A percentile compares a stretch with the other conserved stretches of the same genome.
Conservation (phyloP, 2,329 filamentous ascomycete species). For the Aspergillus pseudoviridinutans region DNA sequence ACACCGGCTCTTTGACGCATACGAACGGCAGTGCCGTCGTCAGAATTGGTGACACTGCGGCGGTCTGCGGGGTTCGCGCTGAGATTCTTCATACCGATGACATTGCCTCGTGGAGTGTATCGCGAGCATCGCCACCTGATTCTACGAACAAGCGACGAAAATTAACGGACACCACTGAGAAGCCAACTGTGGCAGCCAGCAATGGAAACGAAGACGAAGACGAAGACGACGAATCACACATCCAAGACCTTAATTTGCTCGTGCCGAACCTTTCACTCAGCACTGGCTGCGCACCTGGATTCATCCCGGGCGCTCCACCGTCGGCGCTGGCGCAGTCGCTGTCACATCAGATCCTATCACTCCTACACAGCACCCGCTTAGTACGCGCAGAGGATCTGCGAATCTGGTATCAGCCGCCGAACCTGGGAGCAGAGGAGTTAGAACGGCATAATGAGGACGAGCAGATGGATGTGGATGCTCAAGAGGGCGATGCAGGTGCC, state of each 20-base stretch:
- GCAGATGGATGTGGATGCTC: constrained; percentile 46
- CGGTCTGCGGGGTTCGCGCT: constrained; percentile 87
- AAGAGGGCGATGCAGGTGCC: constrained; percentile 26
- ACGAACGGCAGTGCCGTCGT: constrained; percentile 87
- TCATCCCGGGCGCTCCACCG: constrained; percentile 79
- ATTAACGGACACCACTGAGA: constrained; percentile 19
- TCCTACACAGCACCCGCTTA: constrained; percentile 68
- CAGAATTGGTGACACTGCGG: constrained; percentile 81
- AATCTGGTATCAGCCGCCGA: constrained; percentile 62
- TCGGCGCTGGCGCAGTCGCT: constrained; percentile 77
- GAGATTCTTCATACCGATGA: constrained; percentile 75
- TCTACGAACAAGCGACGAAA: constrained; percentile 31
- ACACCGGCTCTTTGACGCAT: constrained; percentile 80
- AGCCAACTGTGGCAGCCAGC: constrained; percentile 9
- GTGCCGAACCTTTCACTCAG: constrained; percentile 92
- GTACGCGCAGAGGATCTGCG: constrained; percentile 65
- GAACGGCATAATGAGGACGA: constrained; percentile 40
- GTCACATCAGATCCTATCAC: constrained; percentile 71
- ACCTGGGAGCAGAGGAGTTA: constrained; percentile 29
- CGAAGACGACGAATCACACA: constrained; percentile 42
- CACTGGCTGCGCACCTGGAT: constrained; percentile 82
- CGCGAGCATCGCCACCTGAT: constrained; percentile 30
- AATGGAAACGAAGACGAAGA: constrained; percentile 44
- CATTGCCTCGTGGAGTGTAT: constrained; percentile 56
- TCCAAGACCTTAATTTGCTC: constrained; percentile 60